phyloP scores from a whole-genome alignment of 257 asterid genomes.

The Anisodus tanguticus region DNA sequence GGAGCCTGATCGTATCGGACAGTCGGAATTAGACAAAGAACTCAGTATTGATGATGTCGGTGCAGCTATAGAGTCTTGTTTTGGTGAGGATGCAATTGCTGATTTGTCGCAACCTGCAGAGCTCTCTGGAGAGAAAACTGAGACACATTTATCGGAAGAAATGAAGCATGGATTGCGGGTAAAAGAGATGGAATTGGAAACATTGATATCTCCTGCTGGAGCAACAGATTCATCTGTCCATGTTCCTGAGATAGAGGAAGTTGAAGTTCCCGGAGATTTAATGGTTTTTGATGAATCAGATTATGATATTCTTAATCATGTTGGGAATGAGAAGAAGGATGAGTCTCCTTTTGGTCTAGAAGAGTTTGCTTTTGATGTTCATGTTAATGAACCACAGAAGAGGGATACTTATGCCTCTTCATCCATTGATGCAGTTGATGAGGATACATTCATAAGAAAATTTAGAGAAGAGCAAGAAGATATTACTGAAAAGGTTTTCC shows the following conservation, averaged over 20 bases:
- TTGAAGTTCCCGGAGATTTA: conserved; percentile 67
- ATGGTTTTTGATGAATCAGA: conserved; percentile 42
- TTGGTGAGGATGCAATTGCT: conserved; percentile 44
- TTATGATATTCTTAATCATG: conserved; percentile 51
- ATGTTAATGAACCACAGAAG: conserved; percentile 32
- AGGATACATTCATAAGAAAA: conserved; percentile 33
- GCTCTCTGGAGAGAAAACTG: conserved; percentile 38
- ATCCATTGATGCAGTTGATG: conserved; percentile 31
- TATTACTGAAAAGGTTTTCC: conserved; percentile 35
- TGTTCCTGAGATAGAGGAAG: conserved; percentile 71
- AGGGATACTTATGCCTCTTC: conserved; percentile 38
- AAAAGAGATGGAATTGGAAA: conserved; percentile 77
- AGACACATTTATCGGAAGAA: conserved; percentile 41
- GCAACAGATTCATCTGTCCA: conserved; percentile 37
- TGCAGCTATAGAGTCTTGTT: conserved; percentile 53
- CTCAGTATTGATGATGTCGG: conserved; percentile 42
- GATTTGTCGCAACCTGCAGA: conserved; percentile 47
- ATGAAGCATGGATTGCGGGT: conserved; percentile 58
- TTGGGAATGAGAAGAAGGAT: conserved; percentile 38
- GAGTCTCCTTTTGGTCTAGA: conserved; percentile 41
- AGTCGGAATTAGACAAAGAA: conserved; percentile 41
- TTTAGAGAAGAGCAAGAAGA: conserved; percentile 38
- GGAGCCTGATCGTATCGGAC: conserved; percentile 41
- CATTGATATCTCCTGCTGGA: conserved; percentile 53
- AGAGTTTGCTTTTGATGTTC: conserved; percentile 35